Conservation (phyloP, 345 rosid species). For the Hypericum androsaemum region DNA sequence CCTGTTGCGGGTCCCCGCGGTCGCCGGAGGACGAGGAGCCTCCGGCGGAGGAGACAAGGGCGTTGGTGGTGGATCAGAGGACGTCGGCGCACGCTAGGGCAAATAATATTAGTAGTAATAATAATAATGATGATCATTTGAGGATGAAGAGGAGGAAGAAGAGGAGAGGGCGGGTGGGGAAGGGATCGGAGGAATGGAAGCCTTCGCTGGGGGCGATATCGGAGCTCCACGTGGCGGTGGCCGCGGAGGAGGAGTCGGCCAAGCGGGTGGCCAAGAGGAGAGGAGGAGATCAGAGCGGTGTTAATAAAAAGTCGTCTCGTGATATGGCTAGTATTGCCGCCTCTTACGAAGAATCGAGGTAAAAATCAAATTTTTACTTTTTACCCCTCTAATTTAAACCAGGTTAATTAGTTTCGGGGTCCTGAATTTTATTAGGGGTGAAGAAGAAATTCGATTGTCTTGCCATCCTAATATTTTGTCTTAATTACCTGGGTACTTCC, state of each 20-base stretch:
- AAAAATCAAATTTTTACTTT: too few relatives aligned
- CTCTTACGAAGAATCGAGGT: too few relatives aligned
- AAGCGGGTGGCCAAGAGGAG: constrained; percentile 12
- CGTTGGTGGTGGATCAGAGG: constrained; percentile 11
- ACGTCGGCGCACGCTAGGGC: background rate
- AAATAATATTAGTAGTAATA: too few relatives aligned
- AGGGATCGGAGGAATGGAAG: constrained; percentile 37
- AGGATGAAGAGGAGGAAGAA: constrained; percentile 3
- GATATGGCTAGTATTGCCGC: too few relatives aligned
- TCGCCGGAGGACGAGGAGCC: constrained; percentile 4
- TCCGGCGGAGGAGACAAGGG: constrained; percentile 17
- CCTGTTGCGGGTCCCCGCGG: constrained; percentile 27
- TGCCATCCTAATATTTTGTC: too few relatives aligned
- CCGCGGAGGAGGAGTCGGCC: constrained; percentile 1
- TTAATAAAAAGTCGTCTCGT: too few relatives aligned
- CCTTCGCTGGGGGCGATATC: constrained; percentile 54
- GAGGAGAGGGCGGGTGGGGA: constrained; percentile 15
- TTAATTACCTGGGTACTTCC: too few relatives aligned
- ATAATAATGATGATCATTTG: too few relatives aligned
- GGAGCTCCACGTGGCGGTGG: constrained; percentile 33
- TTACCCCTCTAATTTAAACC: too few relatives aligned
- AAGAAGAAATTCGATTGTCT: too few relatives aligned
- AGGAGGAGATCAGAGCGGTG: background rate
- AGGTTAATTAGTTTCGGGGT: too few relatives aligned
- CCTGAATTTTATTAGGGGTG: too few relatives aligned